Evolutionary conservation across 805 yeast genomes (phyloP).

Genomic region (Pichia gijzeniarum): DNA sequence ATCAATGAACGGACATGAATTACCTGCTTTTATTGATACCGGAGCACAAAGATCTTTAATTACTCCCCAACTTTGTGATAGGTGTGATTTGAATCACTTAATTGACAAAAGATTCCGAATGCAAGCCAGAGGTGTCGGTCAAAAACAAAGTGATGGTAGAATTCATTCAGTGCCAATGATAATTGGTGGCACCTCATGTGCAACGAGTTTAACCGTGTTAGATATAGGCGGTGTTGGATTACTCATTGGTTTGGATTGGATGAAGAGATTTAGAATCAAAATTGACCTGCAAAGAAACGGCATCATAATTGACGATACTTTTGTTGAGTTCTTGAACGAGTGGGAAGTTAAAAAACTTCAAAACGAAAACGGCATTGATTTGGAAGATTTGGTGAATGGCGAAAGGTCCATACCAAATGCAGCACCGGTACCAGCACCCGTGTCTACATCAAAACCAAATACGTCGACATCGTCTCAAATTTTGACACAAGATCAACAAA

Average conservation of each 20-base stretch:
- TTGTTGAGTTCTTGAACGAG: constrained; percentile 14
- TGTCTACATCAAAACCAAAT: constrained; percentile 14
- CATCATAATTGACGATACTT: constrained; percentile 48
- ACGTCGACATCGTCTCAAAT: constrained; percentile 13
- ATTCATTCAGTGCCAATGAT: constrained; percentile 85
- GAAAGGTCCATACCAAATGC: background rate
- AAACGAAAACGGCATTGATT: constrained; percentile 19
- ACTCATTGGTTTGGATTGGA: constrained; percentile 85
- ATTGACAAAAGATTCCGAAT: constrained; percentile 79
- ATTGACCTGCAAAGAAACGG: constrained; percentile 66
- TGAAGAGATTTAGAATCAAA: constrained; percentile 77
- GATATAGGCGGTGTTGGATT: constrained; percentile 63
- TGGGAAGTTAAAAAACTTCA: constrained; percentile 17
- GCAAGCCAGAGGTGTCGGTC: constrained; percentile 87
- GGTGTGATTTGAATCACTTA: constrained; percentile 59
- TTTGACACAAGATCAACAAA: constrained; percentile 17
- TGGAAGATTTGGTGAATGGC: constrained; percentile 2
- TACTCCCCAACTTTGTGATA: constrained; percentile 69
- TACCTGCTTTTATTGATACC: constrained; percentile 92
- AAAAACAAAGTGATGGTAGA: constrained; percentile 68
- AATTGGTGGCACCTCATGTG: constrained; percentile 58
- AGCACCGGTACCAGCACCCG: constrained; percentile 9
- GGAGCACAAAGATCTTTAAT: constrained; percentile 92
- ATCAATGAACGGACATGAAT: constrained; percentile 70
- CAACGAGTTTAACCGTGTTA: constrained; percentile 65